Base-by-base conservation (phyloP, 2,329 filamentous ascomycete genomes). In the Endothia cerciana region DNA sequence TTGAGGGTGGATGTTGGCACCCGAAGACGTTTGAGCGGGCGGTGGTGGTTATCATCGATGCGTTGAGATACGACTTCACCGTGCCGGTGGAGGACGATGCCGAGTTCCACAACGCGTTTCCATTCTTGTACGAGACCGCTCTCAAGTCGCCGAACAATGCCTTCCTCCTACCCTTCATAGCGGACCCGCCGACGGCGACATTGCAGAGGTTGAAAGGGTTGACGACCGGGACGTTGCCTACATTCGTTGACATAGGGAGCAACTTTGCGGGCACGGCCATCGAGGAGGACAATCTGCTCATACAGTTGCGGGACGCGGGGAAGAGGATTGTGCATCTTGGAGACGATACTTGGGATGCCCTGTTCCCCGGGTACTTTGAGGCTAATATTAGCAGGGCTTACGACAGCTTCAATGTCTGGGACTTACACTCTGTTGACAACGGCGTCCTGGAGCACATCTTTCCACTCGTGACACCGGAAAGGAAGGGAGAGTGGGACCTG, bases 401-500 rank as follows among this genome's bases (percentile, higher is more conserved):
- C 77, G 94, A 98, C 76, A 98, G 94, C 68, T 97, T 99, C 80
- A 97, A 98, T 74, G 95, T 98, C 7, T 97, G 93, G 93, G 95
- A 99, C 76, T 79, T 99, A 72, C 93, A 98, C 76, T 98, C 95
- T 0, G 92, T 99, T 2, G 95, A 99, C 75, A 94, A 97, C 73
- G 95, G 95, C 0, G 95, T 99, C 30, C 91, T 90, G 15, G 91
- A 97, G 71, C 91, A 98, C 77, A 88, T 99, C 7, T 91, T 95
- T 68, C 95, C 95, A 1, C 83, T 98, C 2, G 78, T 99, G 69
- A 83, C 89, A 59, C 77, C 86, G 0, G 82, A 85, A 59, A 88
- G 88, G 74, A 83, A 84, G 61, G 84, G 80, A 5, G 85, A 91
- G 64, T 99, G 95, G 95, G 94, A 99, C 78, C 82, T 99, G n/a